A percentile compares a stretch with the other conserved stretches of the same genome.
These are phyloP conservation scores for Hypoxylon lienhwacheense DNA, from an alignment of 495 filamentous ascomycete species.

Conservation along the genomic window DNA sequence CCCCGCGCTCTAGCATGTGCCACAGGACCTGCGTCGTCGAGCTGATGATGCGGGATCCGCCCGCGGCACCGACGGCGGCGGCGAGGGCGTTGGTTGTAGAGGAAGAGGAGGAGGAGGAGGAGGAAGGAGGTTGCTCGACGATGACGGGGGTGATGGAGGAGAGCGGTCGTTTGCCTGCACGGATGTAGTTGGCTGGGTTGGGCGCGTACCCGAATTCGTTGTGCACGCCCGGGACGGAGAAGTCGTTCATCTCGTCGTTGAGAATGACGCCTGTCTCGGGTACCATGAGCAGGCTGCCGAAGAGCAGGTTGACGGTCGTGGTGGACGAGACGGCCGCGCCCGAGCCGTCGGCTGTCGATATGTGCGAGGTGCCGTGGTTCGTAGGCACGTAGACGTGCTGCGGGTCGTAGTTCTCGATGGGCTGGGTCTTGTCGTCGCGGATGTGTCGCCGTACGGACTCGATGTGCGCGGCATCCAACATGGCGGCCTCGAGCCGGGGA, in stretches of 20 bases:
- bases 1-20: constrained; percentile 65
- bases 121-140: constrained; percentile 54
- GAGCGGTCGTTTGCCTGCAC: constrained; percentile 72
- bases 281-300: constrained; percentile 75
- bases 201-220: constrained; percentile 80
- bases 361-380: constrained; percentile 74
- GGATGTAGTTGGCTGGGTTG: constrained; percentile 71
- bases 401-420: constrained; percentile 72
- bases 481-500: constrained; percentile 52
- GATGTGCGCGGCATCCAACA: constrained; percentile 64
- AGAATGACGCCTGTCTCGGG: constrained; percentile 82
- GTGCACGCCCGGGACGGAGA: constrained; percentile 67
- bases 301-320: constrained; percentile 83
- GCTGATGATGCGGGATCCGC: constrained; percentile 79
- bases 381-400: constrained; percentile 37
- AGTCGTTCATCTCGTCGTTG: constrained; percentile 90
- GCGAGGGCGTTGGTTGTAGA: constrained; percentile 40
- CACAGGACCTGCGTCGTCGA: constrained; percentile 72
- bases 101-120: constrained; percentile 36
- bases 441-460: constrained; percentile 64
- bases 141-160: constrained; percentile 74
- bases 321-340: constrained; percentile 75
- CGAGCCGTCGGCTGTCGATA: constrained; percentile 66
- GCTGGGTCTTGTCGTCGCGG: constrained; percentile 65
- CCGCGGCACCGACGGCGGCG: constrained; percentile 68